These are phyloP conservation scores for Coleophoma crateriformis DNA, from an alignment of 2,329 filamentous ascomycete species.

Conservation along the genomic window DNA sequence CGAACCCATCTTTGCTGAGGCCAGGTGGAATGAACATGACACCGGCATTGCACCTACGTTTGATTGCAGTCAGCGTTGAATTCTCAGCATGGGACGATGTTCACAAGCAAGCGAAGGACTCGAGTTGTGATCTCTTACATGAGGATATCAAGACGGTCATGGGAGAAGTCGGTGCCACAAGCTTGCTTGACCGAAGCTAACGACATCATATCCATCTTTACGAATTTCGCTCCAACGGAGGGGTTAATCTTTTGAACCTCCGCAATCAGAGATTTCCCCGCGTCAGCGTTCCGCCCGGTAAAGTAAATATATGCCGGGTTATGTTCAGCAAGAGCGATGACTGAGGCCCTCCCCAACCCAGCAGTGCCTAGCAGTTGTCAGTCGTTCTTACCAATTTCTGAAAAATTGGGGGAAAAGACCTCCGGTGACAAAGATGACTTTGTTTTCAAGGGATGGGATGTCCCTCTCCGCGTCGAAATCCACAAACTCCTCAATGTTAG, in stretches of 20 bases:
- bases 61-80: slow-evolving; percentile 34
- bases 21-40: slow-evolving; percentile 31
- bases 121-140: too few species aligned
- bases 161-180: slow-evolving; percentile 23
- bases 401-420: slow-evolving; percentile 11
- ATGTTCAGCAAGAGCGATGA: slow-evolving; percentile 32
- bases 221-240: background rate
- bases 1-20: slow-evolving; percentile 39
- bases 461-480: slow-evolving; percentile 10
- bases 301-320: slow-evolving; percentile 30
- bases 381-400: background rate
- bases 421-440: slow-evolving; percentile 40
- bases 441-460: slow-evolving; percentile 28
- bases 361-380: background rate
- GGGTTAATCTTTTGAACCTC: too few species aligned
- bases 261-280: slow-evolving; percentile 19
- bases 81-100: too few species aligned
- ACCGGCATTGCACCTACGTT: slow-evolving; percentile 31
- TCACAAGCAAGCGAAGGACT: too few species aligned
- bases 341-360: slow-evolving; percentile 36
- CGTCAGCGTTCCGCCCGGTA: slow-evolving; percentile 28
- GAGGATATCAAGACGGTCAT: too few species aligned
- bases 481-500: background rate
- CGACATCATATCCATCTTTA: slow-evolving; percentile 31
- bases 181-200: slow-evolving; percentile 35